Evolutionary conservation across 2,329 filamentous ascomycete genomes (phyloP).

Genomic region (Pseudogymnoascus sp.): DNA sequence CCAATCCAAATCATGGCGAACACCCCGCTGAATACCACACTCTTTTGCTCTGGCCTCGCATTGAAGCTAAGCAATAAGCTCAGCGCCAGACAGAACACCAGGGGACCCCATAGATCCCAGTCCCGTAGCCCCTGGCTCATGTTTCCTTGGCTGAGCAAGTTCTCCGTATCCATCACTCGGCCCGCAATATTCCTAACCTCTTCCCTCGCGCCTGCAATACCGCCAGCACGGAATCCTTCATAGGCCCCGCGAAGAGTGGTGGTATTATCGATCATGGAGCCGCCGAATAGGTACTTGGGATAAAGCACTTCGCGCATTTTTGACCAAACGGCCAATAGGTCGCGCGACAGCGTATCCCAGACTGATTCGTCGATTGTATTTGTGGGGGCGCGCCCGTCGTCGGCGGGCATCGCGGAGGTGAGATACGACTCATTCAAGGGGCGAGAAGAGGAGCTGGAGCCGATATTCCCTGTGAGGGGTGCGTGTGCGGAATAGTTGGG

Average conservation of each 20-base stretch:
- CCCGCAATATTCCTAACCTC: conserved; percentile 56
- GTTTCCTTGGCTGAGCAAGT: conserved; percentile 52
- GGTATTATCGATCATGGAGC: conserved; percentile 56
- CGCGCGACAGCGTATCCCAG: conserved; percentile 92
- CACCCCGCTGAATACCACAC: conserved; percentile 87
- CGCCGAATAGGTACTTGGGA: conserved; percentile 82
- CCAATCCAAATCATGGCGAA: conserved; percentile 97
- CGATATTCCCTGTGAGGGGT: conserved; percentile 77
- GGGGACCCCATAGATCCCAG: conserved; percentile 97
- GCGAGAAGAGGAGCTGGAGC: conserved; percentile 44
- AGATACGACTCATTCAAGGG: conserved; percentile 71
- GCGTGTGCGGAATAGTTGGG: conserved; percentile 60
- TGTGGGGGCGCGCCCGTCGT: conserved; percentile 80
- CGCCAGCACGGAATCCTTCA: conserved; percentile 52
- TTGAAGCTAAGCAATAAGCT: conserved; percentile 82
- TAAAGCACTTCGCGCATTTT: conserved; percentile 98
- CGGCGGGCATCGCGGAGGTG: conserved; percentile 82
- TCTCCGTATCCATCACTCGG: conserved; percentile 57
- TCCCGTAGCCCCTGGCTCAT: conserved; percentile 90
- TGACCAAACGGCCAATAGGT: conserved; percentile 88
- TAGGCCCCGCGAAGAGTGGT: conserved; percentile 53
- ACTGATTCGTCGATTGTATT: conserved; percentile 97
- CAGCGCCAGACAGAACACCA: conserved; percentile 87
- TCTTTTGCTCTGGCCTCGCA: conserved; percentile 72
- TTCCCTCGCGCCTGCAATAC: conserved; percentile 53